A percentile compares a stretch with the other conserved stretches of the same genome.
Conservation (phyloP, 257 asterid genomes). For the Ilex aquifolium region DNA sequence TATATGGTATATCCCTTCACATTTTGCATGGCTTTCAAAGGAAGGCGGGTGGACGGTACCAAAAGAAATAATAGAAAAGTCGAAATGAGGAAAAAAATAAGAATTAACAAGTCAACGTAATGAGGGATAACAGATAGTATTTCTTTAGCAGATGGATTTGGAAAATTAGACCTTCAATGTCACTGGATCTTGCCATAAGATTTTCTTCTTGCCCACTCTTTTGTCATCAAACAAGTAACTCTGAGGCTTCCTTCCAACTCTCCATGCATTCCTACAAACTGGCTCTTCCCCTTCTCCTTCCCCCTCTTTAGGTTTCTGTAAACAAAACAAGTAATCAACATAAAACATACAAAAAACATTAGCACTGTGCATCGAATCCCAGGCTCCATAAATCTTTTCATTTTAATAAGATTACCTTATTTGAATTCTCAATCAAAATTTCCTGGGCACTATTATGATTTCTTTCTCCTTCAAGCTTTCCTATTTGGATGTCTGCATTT, state of each 20-base stretch:
- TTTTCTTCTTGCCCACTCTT: background rate
- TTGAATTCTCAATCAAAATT: background rate
- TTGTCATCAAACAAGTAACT: background rate
- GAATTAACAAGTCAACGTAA: no score
- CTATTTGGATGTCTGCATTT: no score
- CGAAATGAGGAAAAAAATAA: no score
- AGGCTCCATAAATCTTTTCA: background rate
- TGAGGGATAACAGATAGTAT: no score
- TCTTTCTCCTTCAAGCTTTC: background rate
- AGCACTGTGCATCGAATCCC: no score
- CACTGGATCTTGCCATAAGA: background rate
- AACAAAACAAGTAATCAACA: background rate
- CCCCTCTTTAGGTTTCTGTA: background rate
- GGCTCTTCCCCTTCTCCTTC: background rate
- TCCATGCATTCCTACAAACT: background rate
- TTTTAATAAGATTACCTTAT: background rate
- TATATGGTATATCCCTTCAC: no score
- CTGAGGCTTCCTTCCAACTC: background rate
- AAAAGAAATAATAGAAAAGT: no score
- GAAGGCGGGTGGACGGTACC: no score
- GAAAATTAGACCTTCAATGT: background rate
- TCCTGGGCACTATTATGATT: background rate
- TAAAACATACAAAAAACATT: background rate
- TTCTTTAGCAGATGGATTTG: background rate
- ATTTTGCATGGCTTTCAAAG: no score